Evolutionary conservation across 1,139 yeast species (phyloP).

Genomic region (Suzukiozyma palmioleophila): DNA sequence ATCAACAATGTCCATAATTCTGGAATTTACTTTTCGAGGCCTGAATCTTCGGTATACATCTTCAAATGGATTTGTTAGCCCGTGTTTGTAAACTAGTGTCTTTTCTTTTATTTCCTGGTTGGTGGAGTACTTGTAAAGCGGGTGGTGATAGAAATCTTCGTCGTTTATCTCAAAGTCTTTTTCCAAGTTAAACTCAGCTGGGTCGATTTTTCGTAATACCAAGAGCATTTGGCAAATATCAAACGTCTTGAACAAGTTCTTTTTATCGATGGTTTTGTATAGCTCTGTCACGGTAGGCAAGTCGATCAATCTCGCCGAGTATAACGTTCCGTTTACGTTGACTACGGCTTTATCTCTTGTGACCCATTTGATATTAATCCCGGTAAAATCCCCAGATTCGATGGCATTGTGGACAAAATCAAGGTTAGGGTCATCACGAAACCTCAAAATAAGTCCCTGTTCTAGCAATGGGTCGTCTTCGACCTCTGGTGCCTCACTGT

Average conservation of each 20-base stretch:
- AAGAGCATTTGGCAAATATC: constrained; percentile 85
- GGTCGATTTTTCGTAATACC: constrained; percentile 61
- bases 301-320: constrained; percentile 84
- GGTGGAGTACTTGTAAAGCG: constrained; percentile 39
- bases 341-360: constrained; percentile 75
- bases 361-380: constrained; percentile 74
- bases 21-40: constrained; percentile 45
- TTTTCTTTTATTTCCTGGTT: constrained; percentile 37
- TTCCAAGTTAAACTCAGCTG: constrained; percentile 34
- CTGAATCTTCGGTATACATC: constrained; percentile 46
- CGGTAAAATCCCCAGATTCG: constrained; percentile 75
- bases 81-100: constrained; percentile 62
- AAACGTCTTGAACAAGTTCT: constrained; percentile 80
- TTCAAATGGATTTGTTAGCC: constrained; percentile 72
- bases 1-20: constrained; percentile 65
- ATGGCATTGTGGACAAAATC: constrained; percentile 77
- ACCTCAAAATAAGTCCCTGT: constrained; percentile 76
- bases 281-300: constrained; percentile 87
- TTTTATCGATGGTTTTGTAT: constrained; percentile 84
- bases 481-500: constrained; percentile 92
- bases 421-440: constrained; percentile 73
- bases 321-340: constrained; percentile 50
- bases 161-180: constrained; percentile 38
- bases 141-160: constrained; percentile 40
- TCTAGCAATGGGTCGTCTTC: constrained; percentile 94